Conservation (phyloP, 768 basidiomycete species). For the Boletellus emodensis region DNA sequence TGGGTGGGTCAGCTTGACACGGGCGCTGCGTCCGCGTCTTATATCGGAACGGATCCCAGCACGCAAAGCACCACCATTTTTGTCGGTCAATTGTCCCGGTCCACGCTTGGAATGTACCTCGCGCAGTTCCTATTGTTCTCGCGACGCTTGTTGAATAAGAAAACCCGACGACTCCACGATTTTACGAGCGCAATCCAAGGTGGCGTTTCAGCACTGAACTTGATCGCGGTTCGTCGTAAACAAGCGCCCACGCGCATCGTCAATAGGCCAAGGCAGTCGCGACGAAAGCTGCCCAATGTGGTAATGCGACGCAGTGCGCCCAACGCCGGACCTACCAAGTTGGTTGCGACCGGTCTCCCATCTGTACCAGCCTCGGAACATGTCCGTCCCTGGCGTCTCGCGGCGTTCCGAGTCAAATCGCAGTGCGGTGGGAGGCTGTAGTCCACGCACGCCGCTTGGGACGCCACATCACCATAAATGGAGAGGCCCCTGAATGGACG, state of each 20-base stretch:
- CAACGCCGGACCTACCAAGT: background rate
- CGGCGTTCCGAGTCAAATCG: constrained; percentile 20
- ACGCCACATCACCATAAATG: constrained; percentile 20
- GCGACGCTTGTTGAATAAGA: background rate
- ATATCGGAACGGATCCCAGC: constrained; percentile 11
- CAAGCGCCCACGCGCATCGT: constrained; percentile 6
- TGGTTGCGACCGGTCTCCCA: background rate
- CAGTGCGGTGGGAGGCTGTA: constrained; percentile 14
- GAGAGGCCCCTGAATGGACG: constrained; percentile 21
- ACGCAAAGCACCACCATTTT: constrained; percentile 8
- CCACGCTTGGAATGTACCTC: background rate
- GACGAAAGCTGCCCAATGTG: background rate
- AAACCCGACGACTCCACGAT: constrained; percentile 8
- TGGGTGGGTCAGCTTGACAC: background rate
- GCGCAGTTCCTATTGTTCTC: constrained; percentile 16
- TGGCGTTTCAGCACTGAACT: no score
- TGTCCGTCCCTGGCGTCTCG: background rate
- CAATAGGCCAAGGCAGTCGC: background rate
- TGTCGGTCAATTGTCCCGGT: constrained; percentile 3
- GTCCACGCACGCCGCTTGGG: constrained; percentile 1
- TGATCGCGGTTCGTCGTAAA: background rate
- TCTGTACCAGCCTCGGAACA: background rate
- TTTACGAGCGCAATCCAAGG: background rate
- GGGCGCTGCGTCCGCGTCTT: constrained; percentile 8
- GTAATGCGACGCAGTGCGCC: background rate